Evolutionary conservation across 176 grass and related monocot genomes (phyloP).

Genomic region (Tillandsia leiboldiana): DNA sequence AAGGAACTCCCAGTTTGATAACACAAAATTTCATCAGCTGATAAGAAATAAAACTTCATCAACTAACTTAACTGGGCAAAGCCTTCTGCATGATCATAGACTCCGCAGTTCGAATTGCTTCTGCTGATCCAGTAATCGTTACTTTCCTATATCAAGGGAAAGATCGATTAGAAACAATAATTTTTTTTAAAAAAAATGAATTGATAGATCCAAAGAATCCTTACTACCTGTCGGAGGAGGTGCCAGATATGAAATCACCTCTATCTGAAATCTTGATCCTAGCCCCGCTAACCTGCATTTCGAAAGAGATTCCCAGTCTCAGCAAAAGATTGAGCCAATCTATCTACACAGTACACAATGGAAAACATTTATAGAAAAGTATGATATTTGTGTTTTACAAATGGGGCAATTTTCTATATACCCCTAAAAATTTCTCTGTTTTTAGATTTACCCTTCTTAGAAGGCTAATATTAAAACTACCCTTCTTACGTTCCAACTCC

Average conservation of each 20-base stretch:
- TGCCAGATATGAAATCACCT: constrained; percentile 71
- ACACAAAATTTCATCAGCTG: background rate
- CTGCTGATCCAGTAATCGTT: constrained; percentile 75
- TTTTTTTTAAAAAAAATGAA: too few relatives aligned
- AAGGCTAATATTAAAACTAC: too few relatives aligned
- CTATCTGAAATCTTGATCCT: constrained; percentile 85
- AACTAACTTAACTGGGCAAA: constrained; percentile 60
- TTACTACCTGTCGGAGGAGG: constrained; percentile 57
- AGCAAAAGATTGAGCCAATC: background rate
- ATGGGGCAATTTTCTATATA: too few relatives aligned
- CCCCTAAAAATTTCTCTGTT: too few relatives aligned
- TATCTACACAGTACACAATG: background rate
- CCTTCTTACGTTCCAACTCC: too few relatives aligned
- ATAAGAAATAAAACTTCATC: constrained; percentile 1
- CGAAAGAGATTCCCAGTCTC: background rate
- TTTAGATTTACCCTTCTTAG: too few relatives aligned
- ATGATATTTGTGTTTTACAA: too few relatives aligned
- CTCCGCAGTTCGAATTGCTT: constrained; percentile 68
- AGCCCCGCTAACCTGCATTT: constrained; percentile 63
- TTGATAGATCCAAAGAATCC: background rate
- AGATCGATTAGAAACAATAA: constrained; percentile 5
- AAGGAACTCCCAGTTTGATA: background rate
- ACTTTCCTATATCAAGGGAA: constrained; percentile 57
- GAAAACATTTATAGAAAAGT: too few relatives aligned
- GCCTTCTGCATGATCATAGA: constrained; percentile 95